Conservation (phyloP, 768 basidiomycete species). For the Daedaleopsis sinensis region DNA sequence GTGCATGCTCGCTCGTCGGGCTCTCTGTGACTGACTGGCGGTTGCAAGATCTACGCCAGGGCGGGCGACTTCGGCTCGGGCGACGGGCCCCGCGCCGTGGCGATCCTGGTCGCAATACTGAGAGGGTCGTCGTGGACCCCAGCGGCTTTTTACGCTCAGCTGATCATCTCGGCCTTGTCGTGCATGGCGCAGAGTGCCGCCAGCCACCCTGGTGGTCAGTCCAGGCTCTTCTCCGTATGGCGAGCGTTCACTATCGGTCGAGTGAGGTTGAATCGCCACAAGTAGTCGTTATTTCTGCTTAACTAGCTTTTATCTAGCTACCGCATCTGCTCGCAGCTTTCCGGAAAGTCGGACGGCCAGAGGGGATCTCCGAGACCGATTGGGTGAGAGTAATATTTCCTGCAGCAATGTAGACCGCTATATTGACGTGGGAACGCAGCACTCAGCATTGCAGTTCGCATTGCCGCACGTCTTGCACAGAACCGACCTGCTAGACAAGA, state of each 20-base stretch:
- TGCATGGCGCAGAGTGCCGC: constrained; percentile 58
- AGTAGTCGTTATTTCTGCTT: constrained; percentile 1
- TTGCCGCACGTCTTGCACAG: constrained; percentile 51
- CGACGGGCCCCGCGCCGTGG: constrained; percentile 38
- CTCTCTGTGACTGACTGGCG: background rate
- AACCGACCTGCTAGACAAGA: constrained; percentile 56
- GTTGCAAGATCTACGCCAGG: constrained; percentile 55
- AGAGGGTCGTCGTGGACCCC: constrained; percentile 31
- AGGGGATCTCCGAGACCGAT: constrained; percentile 55
- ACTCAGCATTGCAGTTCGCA: constrained; percentile 50
- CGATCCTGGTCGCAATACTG: constrained; percentile 26
- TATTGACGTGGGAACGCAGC: constrained; percentile 26
- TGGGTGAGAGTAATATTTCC: constrained; percentile 51
- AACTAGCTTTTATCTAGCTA: constrained; percentile 43
- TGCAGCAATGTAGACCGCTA: background rate
- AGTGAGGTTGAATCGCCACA: constrained; percentile 42
- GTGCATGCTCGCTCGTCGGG: background rate
- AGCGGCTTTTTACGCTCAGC: constrained; percentile 45
- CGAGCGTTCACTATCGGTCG: constrained; percentile 72
- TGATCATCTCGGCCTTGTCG: constrained; percentile 63
- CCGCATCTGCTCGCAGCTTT: constrained; percentile 62
- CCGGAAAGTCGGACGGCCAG: constrained; percentile 53
- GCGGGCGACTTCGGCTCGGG: constrained; percentile 68
- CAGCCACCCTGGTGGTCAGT: constrained; percentile 25
- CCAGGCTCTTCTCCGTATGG: constrained; percentile 51